Evolutionary conservation across 2,329 filamentous ascomycete genomes (phyloP).

Genomic region (Pseudogymnoascus sp.): DNA sequence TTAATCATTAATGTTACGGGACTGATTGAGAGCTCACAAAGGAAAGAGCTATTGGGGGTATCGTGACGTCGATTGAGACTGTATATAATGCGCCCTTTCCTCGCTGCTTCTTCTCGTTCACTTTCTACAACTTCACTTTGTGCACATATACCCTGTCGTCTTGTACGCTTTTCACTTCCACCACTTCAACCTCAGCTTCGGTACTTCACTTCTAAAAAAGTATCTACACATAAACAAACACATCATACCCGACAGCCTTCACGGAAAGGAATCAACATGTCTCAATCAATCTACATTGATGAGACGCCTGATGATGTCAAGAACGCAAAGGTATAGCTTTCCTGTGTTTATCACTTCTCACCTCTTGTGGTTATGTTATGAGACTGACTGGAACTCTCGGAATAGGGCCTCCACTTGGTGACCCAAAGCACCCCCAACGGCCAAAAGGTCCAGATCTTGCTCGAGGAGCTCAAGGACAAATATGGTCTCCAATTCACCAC

Average conservation of each 20-base stretch:
- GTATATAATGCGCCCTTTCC: not conserved
- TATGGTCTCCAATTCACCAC: slow-evolving; percentile 42
- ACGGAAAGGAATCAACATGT: slow-evolving; percentile 22
- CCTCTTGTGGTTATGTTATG: not conserved
- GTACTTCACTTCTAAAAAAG: not conserved
- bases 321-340: slow-evolving; percentile 31
- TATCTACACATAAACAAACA: not conserved
- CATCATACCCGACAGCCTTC: not conserved
- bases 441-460: slow-evolving; percentile 42
- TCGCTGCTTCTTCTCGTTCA: not conserved
- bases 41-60: not conserved
- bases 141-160: not conserved
- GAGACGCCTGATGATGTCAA: slow-evolving; percentile 38
- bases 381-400: not conserved
- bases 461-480: slow-evolving; percentile 43
- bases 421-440: slow-evolving; percentile 44
- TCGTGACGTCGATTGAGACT: slow-evolving; percentile 1
- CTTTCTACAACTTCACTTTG: not conserved
- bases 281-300: slow-evolving; percentile 33
- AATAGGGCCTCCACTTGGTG: slow-evolving; percentile 40
- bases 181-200: not conserved
- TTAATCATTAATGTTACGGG: not conserved
- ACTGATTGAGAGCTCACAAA: not conserved
- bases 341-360: not conserved
- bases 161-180: not conserved